These are phyloP conservation scores for Colletotrichum sp. DNA, from an alignment of 2,329 filamentous ascomycete species.

Conservation along the genomic window DNA sequence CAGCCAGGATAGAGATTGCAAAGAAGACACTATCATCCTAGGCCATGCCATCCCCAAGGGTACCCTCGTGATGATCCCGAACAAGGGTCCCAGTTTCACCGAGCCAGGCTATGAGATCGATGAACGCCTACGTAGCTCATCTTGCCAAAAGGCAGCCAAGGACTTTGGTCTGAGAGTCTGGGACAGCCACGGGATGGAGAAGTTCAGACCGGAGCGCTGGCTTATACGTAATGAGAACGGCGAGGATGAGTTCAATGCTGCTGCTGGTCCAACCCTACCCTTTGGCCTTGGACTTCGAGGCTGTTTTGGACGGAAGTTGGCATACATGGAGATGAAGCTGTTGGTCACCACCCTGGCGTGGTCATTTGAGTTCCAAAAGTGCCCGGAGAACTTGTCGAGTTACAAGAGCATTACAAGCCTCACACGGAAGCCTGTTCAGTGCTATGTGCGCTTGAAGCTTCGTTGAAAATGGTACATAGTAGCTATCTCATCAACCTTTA, in stretches of 20 bases:
- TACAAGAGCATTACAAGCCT: not conserved
- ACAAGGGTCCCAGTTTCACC: not conserved
- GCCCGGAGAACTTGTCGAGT: not conserved
- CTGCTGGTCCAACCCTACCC: constrained; percentile 26
- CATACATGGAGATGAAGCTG: constrained; percentile 31
- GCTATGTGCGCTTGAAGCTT: not conserved
- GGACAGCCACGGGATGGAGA: constrained; percentile 2
- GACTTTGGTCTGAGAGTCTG: not conserved
- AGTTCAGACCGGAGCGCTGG: constrained; percentile 25
- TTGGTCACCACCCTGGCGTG: constrained; percentile 27
- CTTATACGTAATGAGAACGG: not conserved
- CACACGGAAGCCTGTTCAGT: not conserved
- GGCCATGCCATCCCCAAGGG: constrained; percentile 30
- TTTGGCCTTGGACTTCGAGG: constrained; percentile 28
- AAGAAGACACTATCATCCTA: constrained; percentile 26
- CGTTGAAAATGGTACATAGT: not conserved
- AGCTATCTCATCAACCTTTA: not conserved
- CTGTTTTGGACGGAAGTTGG: constrained; percentile 31
- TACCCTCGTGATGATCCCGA: constrained; percentile 18
- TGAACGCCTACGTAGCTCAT: constrained; percentile 20
- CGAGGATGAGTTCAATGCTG: constrained; percentile 23
- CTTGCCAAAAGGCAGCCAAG: not conserved
- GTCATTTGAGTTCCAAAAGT: constrained; percentile 26
- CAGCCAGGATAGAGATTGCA: constrained; percentile 25
- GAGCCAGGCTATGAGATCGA: not conserved